Percentiles rank a stretch among this genome's conserved stretches.
Evolutionary conservation across 2,329 filamentous ascomycete species (phyloP).

Genomic region (Calcarisporium arbuscula): DNA sequence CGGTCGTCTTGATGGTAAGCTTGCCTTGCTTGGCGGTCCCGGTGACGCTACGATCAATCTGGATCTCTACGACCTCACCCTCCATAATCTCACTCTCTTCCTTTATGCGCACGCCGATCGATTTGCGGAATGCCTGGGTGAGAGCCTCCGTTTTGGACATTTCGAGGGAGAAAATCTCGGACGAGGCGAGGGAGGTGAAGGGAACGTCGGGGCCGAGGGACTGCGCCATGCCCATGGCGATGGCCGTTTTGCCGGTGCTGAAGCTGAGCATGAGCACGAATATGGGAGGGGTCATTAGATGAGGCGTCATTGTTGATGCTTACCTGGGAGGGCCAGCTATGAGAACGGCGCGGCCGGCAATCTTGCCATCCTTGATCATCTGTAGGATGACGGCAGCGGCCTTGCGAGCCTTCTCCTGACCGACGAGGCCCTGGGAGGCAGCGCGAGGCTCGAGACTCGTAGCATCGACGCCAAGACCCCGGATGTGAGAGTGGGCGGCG

Average conservation of each 20-base stretch:
- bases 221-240: constrained; percentile 98
- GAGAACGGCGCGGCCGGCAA: constrained; percentile 87
- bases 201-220: constrained; percentile 90
- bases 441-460: constrained; percentile 83
- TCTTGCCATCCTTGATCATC: constrained; percentile 99
- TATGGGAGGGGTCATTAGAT: background rate
- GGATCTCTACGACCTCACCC: constrained; percentile 97
- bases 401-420: constrained; percentile 93
- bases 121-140: constrained; percentile 97
- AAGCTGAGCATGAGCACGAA: background rate
- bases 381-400: constrained; percentile 93
- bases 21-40: constrained; percentile 98
- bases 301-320: constrained; percentile 7
- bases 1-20: constrained; percentile 97
- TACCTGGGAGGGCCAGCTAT: constrained; percentile 89
- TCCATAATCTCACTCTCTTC: constrained; percentile 99
- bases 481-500: constrained; percentile 96
- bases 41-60: constrained; percentile 94
- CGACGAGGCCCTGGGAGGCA: constrained; percentile 87
- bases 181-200: constrained; percentile 91
- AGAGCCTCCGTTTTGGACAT: constrained; percentile 99
- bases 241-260: constrained; percentile 95
- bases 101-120: constrained; percentile 95
- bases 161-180: constrained; percentile 96
- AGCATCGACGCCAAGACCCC: constrained; percentile 85